A percentile compares a stretch with the other conserved stretches of the same genome.
These are phyloP conservation scores for Harringtonia lauricola DNA, from an alignment of 2,329 filamentous ascomycete species.

Conservation along the genomic window DNA sequence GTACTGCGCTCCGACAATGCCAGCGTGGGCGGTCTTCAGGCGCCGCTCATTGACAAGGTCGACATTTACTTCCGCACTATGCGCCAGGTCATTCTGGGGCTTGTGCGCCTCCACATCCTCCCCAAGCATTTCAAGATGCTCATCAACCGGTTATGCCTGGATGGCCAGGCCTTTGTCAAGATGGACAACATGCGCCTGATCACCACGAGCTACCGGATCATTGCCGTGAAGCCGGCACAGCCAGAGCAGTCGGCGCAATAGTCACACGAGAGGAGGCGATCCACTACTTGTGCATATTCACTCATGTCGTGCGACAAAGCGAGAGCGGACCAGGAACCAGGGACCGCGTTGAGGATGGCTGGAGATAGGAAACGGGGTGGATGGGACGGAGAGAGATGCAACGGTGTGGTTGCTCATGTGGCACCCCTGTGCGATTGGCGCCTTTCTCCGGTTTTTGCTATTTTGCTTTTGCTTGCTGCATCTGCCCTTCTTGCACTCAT, in stretches of 20 bases:
- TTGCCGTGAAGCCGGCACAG: conserved; percentile 32
- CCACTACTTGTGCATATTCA: background rate
- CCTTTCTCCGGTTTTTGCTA: background rate
- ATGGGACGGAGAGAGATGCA: too few relatives aligned
- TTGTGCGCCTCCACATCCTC: conserved; percentile 34
- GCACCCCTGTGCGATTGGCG: too few relatives aligned
- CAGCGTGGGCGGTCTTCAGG: conserved; percentile 37
- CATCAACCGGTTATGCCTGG: conserved; percentile 40
- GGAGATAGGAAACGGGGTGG: too few relatives aligned
- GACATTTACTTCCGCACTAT: conserved; percentile 42
- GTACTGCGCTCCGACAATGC: conserved; percentile 38
- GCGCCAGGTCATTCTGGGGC: conserved; percentile 33
- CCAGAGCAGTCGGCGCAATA: background rate
- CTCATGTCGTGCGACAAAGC: too few relatives aligned
- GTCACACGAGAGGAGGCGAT: background rate
- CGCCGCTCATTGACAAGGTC: conserved; percentile 40
- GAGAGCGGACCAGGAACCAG: too few relatives aligned
- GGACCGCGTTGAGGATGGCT: too few relatives aligned
- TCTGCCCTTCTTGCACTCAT: conserved; percentile 6
- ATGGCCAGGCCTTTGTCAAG: conserved; percentile 42
- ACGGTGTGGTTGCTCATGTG: too few relatives aligned
- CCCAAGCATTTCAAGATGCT: conserved; percentile 40
- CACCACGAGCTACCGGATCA: conserved; percentile 40
- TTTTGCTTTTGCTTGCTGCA: background rate
- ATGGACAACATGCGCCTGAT: conserved; percentile 42